Percentiles rank a stretch among this genome's conserved stretches.
Conservation (phyloP, 2,329 filamentous ascomycete genomes). For the Thermothelomyces thermophilus region DNA sequence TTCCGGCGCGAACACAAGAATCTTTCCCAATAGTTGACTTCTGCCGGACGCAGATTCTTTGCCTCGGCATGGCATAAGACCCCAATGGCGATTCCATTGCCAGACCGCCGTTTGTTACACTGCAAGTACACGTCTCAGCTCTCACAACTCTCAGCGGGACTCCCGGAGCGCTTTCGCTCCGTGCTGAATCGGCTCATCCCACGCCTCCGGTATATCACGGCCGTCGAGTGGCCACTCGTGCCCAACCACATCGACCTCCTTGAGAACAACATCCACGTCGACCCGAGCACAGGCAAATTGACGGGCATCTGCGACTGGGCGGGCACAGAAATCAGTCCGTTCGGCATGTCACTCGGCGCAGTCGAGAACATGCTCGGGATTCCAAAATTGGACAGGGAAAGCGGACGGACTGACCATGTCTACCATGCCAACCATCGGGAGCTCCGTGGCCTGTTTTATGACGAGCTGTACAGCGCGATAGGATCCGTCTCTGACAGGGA, state of each 20-base stretch:
- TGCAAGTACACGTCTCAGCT: not conserved
- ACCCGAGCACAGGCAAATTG: not conserved
- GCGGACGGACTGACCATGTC: not conserved
- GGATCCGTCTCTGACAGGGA: not conserved
- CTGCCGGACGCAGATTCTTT: not conserved
- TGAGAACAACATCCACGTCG: conserved; percentile 5
- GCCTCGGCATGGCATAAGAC: conserved; percentile 4
- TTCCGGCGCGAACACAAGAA: not conserved
- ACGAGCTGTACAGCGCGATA: not conserved
- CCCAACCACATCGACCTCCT: conserved; percentile 5
- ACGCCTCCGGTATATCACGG: not conserved
- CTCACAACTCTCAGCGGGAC: not conserved
- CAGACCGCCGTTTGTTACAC: not conserved
- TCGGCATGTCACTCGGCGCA: not conserved
- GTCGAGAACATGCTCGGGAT: conserved; percentile 4
- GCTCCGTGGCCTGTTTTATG: not conserved
- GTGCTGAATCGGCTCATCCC: not conserved
- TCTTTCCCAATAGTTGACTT: not conserved
- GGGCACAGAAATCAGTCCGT: not conserved
- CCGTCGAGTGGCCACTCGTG: not conserved
- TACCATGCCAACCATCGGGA: conserved; percentile 1
- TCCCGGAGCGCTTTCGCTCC: not conserved
- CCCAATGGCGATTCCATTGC: not conserved
- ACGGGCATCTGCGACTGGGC: conserved; percentile 3
- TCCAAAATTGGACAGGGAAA: not conserved